Base-by-base conservation (phyloP, 805 yeast genomes). In the Metschnikowia chrysomelidarum region DNA sequence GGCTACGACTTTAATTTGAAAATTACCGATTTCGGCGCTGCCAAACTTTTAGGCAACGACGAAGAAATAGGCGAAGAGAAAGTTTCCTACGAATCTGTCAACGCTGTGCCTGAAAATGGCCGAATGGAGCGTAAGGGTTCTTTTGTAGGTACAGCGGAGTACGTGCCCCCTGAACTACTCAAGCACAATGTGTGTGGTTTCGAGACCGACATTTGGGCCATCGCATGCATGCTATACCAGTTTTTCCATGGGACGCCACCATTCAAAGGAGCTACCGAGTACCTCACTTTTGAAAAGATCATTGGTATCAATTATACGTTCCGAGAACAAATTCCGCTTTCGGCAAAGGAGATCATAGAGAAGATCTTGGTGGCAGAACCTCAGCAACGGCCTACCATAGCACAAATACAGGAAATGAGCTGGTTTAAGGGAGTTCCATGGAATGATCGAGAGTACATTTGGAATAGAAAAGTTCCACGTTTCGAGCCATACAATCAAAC, bases 11-110 rank as follows among this genome's bases (percentile, higher is more conserved):
- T 89, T 76, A 81, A 86, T 51, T 64, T 93, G 41, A 87, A 89
- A 75, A 81, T 93, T 38, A 93, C 98, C 2, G 98, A 93, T 62
- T 93, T 93, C 60, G 98, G 98, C 8, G 95, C 98, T n/a, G 98
- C 98, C 1, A 87, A 86, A 56, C 66, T 87, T 4, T 62, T 86
- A 11, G 70, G 63, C 13, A 47, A 48, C 15, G 32, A 38, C 21
- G 55, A 54, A 31, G 76, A 75, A 24, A 56, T 55, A 12, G 46
- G 47, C 7, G 54, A 49, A 18, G 63, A 59, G 14, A 53, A 50
- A 9, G 55, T 64, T 19, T 68, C 62, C 36, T 61, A 58, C 42
- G 56, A 54, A 27, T 48, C 51, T 14, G 48, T 59, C 5, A 41
- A 41, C 19, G 36, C 28, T 11, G 64, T 57, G 22, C 62, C 68